Conservation (phyloP, 2,329 filamentous ascomycete species). For the Ophiosphaerella narmari region DNA sequence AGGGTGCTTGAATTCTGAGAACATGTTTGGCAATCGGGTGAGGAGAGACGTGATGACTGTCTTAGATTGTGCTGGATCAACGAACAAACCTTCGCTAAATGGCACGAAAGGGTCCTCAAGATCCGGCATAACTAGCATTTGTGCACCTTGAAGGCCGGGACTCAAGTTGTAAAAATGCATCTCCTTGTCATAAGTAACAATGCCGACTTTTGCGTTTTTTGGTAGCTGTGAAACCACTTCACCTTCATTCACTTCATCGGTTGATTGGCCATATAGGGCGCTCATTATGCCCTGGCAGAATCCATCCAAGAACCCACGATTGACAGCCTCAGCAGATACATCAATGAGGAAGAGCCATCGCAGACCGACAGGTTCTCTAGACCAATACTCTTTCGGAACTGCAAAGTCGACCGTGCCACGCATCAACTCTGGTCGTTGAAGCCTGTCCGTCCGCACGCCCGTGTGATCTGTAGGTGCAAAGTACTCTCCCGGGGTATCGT, state of each 20-base stretch:
- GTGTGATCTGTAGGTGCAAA: slow-evolving; percentile 88
- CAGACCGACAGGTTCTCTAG: slow-evolving; percentile 85
- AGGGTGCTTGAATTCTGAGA: slow-evolving; percentile 84
- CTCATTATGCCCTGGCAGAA: slow-evolving; percentile 87
- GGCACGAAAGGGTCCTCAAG: slow-evolving; percentile 96
- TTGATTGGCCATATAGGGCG: slow-evolving; percentile 75
- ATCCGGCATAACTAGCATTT: slow-evolving; percentile 99
- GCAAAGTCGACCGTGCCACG: slow-evolving; percentile 94
- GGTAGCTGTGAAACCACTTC: slow-evolving; percentile 66
- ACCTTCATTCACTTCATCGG: slow-evolving; percentile 52
- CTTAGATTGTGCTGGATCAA: slow-evolving; percentile 90
- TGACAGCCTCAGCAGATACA: slow-evolving; percentile 87
- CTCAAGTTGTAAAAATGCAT: slow-evolving; percentile 98
- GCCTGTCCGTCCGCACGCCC: slow-evolving; percentile 83
- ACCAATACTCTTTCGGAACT: slow-evolving; percentile 99
- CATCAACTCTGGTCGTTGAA: slow-evolving; percentile 86
- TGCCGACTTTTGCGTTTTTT: slow-evolving; percentile 82
- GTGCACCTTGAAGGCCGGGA: slow-evolving; percentile 77
- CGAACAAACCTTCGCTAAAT: slow-evolving; percentile 87
- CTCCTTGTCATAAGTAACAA: slow-evolving; percentile 94
- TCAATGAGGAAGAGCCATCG: slow-evolving; percentile 92
- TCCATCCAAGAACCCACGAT: slow-evolving; percentile 86
- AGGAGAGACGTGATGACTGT: slow-evolving; percentile 87
- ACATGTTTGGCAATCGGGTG: slow-evolving; percentile 80
- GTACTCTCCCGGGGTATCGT: slow-evolving; percentile 90